phyloP scores from a whole-genome alignment of 148 eudicot species.

The Heliosperma pusillum region DNA sequence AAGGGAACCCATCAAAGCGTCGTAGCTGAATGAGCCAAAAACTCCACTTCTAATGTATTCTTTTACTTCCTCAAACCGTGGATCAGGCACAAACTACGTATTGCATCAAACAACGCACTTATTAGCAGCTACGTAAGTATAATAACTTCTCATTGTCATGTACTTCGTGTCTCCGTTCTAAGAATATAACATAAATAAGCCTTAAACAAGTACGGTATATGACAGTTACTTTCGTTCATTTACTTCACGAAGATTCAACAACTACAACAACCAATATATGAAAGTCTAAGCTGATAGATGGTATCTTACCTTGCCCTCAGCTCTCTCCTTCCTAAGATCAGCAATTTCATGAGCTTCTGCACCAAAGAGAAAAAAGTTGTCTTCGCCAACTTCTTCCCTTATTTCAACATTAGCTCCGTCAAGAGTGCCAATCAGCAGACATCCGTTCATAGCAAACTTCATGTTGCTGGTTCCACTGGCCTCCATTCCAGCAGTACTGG shows the following conservation, averaged over 20 bases:
- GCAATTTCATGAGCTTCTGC: constrained; percentile 80
- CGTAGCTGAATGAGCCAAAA: constrained; percentile 63
- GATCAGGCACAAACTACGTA: constrained; percentile 74
- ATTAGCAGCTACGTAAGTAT: neutral
- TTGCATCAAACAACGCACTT: constrained; percentile 1
- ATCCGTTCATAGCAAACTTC: constrained; percentile 98
- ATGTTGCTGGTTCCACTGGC: constrained; percentile 99
- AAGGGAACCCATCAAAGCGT: constrained; percentile 68
- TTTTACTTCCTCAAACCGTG: constrained; percentile 82
- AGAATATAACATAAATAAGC: neutral
- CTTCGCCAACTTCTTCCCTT: constrained; percentile 86
- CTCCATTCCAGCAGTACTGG: constrained; percentile 95
- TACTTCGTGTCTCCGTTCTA: neutral
- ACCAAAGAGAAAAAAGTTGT: constrained; percentile 87
- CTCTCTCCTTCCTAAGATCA: constrained; percentile 68
- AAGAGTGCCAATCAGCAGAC: constrained; percentile 81
- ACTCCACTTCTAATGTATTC: constrained; percentile 67
- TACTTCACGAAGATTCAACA: neutral
- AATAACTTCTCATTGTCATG: neutral
- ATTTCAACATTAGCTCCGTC: constrained; percentile 99
- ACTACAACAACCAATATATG: neutral
- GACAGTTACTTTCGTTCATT: neutral
- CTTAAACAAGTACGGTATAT: neutral
- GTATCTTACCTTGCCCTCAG: constrained; percentile 73
- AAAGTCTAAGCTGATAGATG: neutral